Conservation (phyloP, 768 basidiomycete genomes). For the Boletellus ananas region DNA sequence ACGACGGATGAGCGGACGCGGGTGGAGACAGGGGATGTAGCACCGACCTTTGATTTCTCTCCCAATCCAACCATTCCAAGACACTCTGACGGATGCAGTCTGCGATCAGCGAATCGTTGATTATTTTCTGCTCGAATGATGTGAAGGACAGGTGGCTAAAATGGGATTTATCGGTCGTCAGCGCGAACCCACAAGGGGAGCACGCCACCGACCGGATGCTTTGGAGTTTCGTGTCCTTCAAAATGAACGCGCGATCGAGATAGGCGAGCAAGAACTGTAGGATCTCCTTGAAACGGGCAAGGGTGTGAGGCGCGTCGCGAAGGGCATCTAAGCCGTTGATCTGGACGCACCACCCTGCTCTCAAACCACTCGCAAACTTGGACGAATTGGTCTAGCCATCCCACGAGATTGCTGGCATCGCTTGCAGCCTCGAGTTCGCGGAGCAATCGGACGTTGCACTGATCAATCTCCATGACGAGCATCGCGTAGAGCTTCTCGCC, state of each 20-base stretch:
- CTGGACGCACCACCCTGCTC: conserved; percentile 51
- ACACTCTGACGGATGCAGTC: conserved; percentile 44
- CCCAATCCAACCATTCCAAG: conserved; percentile 49
- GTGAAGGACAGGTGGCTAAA: conserved; percentile 54
- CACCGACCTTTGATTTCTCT: conserved; percentile 44
- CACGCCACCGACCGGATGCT: conserved; percentile 43
- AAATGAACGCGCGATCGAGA: conserved; percentile 65
- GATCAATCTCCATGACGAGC: conserved; percentile 59
- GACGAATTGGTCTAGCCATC: conserved; percentile 61
- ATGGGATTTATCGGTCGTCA: not conserved
- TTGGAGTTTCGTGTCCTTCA: conserved; percentile 33
- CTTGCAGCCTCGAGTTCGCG: conserved; percentile 31
- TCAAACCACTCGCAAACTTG: conserved; percentile 61
- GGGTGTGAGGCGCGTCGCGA: not conserved
- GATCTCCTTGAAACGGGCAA: conserved; percentile 40
- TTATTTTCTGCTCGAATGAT: conserved; percentile 48
- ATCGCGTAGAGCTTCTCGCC: conserved; percentile 58
- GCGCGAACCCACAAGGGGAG: not conserved
- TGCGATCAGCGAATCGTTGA: conserved; percentile 44
- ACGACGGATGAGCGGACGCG: not conserved
- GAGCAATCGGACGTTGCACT: conserved; percentile 42
- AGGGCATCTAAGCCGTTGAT: not conserved
- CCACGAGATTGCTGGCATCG: conserved; percentile 29
- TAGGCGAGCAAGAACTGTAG: conserved; percentile 64
- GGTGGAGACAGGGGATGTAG: not conserved